phyloP scores from a whole-genome alignment of 441 rosid genomes.

The Euphorbia celastroides region DNA sequence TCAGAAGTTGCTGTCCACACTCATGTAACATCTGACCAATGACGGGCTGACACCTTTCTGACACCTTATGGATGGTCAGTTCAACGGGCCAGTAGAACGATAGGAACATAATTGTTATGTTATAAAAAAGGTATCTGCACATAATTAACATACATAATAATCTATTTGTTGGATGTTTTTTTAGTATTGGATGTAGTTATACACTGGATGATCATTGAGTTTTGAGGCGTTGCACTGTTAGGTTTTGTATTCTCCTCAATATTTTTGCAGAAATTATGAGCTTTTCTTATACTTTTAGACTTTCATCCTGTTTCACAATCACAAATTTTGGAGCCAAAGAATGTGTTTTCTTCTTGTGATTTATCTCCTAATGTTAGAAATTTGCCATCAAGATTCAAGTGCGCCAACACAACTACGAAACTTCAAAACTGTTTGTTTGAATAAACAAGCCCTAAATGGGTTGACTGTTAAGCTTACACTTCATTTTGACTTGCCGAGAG shows the following conservation, averaged over 20 bases:
- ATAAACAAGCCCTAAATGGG: background rate
- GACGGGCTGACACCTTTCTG: conserved; percentile 6
- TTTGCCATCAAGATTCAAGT: too few relatives aligned
- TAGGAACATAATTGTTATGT: background rate
- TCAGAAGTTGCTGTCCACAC: conserved; percentile 1
- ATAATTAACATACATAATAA: conserved; percentile 2
- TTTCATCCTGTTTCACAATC: too few relatives aligned
- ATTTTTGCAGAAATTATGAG: background rate
- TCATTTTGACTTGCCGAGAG: background rate
- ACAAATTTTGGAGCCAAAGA: too few relatives aligned
- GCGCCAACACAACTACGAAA: too few relatives aligned
- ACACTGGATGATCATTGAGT: too few relatives aligned
- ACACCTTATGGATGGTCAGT: background rate
- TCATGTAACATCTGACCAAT: conserved; percentile 13
- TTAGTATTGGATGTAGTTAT: background rate
- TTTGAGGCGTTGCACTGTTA: too few relatives aligned
- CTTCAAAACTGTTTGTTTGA: too few relatives aligned
- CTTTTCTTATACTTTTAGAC: background rate
- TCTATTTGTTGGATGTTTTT: conserved; percentile 8
- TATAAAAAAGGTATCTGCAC: background rate
- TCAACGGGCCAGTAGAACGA: background rate
- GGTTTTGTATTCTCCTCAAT: too few relatives aligned
- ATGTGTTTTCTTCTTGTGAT: background rate
- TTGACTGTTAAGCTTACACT: background rate
- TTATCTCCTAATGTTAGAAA: too few relatives aligned